These are phyloP conservation scores for Dipteronia dyeriana DNA, from an alignment of 345 rosid genomes.

Conservation along the genomic window DNA sequence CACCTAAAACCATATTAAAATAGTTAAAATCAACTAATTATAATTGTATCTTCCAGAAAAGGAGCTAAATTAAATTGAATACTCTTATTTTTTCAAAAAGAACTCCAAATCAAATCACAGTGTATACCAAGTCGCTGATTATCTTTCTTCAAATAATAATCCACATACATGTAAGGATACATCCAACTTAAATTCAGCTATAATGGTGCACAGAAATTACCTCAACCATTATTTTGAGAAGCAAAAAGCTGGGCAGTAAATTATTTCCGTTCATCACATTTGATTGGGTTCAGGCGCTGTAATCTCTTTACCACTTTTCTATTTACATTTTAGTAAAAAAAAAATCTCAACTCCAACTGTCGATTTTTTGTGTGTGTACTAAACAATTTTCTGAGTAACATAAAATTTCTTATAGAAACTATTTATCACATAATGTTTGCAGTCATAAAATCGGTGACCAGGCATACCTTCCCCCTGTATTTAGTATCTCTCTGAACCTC, in stretches of 20 bases:
- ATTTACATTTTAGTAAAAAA: background rate
- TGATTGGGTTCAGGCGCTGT: background rate
- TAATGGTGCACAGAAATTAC: background rate
- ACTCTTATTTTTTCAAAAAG: background rate
- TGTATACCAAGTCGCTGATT: background rate
- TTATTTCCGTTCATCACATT: background rate
- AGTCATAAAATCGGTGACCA: background rate
- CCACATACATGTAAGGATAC: background rate
- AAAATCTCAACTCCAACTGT: background rate
- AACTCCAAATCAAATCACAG: background rate
- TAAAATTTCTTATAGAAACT: background rate
- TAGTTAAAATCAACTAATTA: background rate
- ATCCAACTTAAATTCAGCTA: constrained; percentile 1
- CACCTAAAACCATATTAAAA: constrained; percentile 52
- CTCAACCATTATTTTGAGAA: constrained; percentile 2
- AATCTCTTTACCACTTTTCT: background rate
- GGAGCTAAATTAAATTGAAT: background rate
- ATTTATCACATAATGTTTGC: background rate
- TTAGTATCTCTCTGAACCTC: constrained; percentile 93
- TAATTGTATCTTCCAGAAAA: background rate
- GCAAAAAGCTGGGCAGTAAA: background rate
- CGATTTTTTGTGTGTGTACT: background rate
- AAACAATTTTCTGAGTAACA: background rate
- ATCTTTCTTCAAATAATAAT: background rate
- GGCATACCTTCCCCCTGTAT: constrained; percentile 79